These are phyloP conservation scores for Cardiospermum halicacabum DNA, from an alignment of 345 rosid species.

Conservation along the genomic window DNA sequence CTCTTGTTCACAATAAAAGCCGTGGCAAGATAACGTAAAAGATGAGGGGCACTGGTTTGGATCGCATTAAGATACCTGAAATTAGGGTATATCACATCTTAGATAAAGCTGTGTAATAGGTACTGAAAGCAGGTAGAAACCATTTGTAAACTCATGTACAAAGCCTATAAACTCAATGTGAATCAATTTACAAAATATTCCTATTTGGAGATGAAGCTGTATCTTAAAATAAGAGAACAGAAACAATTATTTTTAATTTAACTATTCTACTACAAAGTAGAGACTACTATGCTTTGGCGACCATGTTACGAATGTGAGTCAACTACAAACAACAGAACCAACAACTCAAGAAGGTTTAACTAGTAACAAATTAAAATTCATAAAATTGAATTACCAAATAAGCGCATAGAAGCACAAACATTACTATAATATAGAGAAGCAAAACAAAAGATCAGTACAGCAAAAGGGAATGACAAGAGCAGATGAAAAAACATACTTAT, in stretches of 20 bases:
- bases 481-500: constrained; percentile 95
- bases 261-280: too few species aligned
- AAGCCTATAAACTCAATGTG: too few species aligned
- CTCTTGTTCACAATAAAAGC: constrained; percentile 98
- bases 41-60: constrained; percentile 97
- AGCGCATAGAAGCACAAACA: background rate
- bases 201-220: too few species aligned
- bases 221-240: too few species aligned
- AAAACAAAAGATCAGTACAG: background rate
- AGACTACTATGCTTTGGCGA: too few species aligned
- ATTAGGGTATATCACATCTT: background rate
- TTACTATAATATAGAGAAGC: background rate
- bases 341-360: too few species aligned
- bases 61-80: constrained; percentile 90
- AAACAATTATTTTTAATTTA: too few species aligned
- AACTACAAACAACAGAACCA: background rate
- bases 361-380: background rate
- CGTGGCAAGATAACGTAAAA: constrained; percentile 88
- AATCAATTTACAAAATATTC: too few species aligned
- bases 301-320: too few species aligned
- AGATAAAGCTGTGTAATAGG: background rate
- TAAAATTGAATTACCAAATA: background rate
- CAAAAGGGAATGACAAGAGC: too few species aligned
- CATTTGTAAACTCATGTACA: too few species aligned
- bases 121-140: background rate